Conservation (phyloP, 345 rosid genomes). For the Chamaenerion angustifolium region DNA sequence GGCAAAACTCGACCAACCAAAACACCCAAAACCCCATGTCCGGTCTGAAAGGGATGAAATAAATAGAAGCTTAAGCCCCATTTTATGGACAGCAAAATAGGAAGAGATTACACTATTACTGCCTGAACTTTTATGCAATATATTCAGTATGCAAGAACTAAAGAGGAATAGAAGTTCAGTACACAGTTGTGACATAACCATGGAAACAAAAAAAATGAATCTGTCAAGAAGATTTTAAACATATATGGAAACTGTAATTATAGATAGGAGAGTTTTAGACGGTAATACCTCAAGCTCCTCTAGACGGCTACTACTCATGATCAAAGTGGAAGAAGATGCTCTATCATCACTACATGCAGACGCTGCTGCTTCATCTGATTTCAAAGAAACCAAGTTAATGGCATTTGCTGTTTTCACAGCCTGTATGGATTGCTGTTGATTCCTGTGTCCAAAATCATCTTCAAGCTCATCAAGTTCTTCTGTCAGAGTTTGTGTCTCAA, state of each 20-base stretch:
- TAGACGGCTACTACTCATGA: constrained; percentile 17
- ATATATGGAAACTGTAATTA: too few relatives aligned
- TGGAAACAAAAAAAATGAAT: neutral
- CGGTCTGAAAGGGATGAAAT: too few relatives aligned
- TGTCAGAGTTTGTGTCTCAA: constrained; percentile 27
- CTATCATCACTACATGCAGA: constrained; percentile 19
- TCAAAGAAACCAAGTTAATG: constrained; percentile 14
- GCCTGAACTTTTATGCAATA: too few relatives aligned
- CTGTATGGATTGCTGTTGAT: constrained; percentile 22
- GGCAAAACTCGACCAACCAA: too few relatives aligned
- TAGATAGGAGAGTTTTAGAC: constrained; percentile 2
- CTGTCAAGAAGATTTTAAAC: too few relatives aligned
- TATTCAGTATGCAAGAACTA: too few relatives aligned
- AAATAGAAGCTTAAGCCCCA: too few relatives aligned
- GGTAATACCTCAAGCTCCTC: constrained; percentile 88
- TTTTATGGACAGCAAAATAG: too few relatives aligned
- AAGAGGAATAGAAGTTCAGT: too few relatives aligned
- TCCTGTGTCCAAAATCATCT: constrained; percentile 33
- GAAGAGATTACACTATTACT: too few relatives aligned
- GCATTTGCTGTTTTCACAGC: constrained; percentile 8
- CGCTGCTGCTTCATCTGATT: constrained; percentile 13
- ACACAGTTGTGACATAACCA: too few relatives aligned
- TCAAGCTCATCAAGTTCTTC: constrained; percentile 78
- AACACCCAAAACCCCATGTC: too few relatives aligned
- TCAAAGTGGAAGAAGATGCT: constrained; percentile 21